phyloP scores from a whole-genome alignment of 179 eudicot species.

The Patellifolia procumbens region DNA sequence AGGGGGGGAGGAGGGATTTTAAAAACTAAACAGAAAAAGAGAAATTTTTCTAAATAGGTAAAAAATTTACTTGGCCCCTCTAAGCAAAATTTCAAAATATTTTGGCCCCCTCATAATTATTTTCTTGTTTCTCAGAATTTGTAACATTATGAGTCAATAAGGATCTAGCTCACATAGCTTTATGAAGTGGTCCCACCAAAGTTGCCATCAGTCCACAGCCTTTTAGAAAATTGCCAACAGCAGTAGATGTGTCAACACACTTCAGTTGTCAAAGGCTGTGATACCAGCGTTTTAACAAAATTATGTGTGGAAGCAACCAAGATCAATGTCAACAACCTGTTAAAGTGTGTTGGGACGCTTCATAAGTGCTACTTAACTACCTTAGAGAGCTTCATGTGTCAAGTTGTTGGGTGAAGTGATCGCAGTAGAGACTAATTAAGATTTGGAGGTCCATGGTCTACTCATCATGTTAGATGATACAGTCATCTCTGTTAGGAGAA shows the following conservation, averaged over 20 bases:
- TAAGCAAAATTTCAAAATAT: no score
- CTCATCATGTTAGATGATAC: not conserved
- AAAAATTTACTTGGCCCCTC: no score
- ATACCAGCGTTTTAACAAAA: not conserved
- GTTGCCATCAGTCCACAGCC: not conserved
- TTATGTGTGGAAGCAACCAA: conserved; percentile 1
- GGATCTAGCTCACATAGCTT: not conserved
- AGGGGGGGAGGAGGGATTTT: no score
- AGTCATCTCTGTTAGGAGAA: not conserved
- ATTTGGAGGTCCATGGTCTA: not conserved
- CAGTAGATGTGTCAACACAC: not conserved
- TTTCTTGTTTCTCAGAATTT: not conserved
- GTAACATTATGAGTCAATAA: not conserved
- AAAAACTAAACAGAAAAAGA: no score
- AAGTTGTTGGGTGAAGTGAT: not conserved
- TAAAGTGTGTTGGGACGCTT: not conserved
- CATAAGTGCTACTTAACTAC: not conserved
- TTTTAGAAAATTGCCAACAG: not conserved
- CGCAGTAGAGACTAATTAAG: not conserved
- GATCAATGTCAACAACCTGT: not conserved
- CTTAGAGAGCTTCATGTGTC: not conserved
- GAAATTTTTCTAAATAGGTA: no score
- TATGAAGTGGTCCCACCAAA: not conserved
- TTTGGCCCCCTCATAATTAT: no score
- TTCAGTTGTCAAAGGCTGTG: conserved; percentile 1